Percentiles rank a stretch among this genome's conserved stretches.
These are phyloP conservation scores for Aspergillus melleus DNA, from an alignment of 2,329 filamentous ascomycete genomes.

Conservation along the genomic window DNA sequence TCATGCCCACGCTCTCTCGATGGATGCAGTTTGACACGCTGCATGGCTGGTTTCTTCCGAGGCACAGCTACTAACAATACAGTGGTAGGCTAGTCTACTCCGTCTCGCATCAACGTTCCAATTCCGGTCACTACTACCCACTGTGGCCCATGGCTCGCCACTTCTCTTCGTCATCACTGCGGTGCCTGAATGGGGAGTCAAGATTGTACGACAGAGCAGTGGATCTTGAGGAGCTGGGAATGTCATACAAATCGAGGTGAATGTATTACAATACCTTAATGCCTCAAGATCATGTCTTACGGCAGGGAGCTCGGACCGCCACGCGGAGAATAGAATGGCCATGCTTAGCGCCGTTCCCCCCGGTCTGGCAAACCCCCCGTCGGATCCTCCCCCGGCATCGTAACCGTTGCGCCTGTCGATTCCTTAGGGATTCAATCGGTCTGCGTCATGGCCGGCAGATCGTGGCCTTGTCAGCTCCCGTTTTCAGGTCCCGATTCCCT, in stretches of 20 bases:
- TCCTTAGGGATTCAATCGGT: background rate
- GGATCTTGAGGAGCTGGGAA: too few species aligned
- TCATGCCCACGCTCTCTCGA: too few species aligned
- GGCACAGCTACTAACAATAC: too few species aligned
- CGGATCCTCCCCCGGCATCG: background rate
- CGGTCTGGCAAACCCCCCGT: background rate
- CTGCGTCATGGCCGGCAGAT: slow-evolving; percentile 25
- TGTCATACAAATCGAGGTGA: background rate
- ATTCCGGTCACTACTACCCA: background rate
- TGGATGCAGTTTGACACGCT: too few species aligned
- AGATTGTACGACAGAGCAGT: too few species aligned
- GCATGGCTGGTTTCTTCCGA: too few species aligned
- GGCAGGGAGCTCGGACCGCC: background rate
- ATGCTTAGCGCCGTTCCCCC: background rate
- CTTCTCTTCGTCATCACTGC: background rate
- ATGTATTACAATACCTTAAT: too few species aligned
- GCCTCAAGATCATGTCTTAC: too few species aligned
- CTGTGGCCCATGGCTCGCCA: background rate
- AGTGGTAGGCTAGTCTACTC: too few species aligned
- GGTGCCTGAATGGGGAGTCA: background rate
- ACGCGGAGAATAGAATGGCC: background rate
- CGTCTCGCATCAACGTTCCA: background rate
- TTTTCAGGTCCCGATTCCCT: slow-evolving; percentile 18
- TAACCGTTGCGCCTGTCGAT: background rate
- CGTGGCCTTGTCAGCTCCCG: slow-evolving; percentile 24